Percentiles rank a stretch among this genome's conserved stretches.
These are phyloP conservation scores for Pseudocercospora pini-densiflorae DNA, from an alignment of 2,329 filamentous ascomycete genomes.

Conservation along the genomic window DNA sequence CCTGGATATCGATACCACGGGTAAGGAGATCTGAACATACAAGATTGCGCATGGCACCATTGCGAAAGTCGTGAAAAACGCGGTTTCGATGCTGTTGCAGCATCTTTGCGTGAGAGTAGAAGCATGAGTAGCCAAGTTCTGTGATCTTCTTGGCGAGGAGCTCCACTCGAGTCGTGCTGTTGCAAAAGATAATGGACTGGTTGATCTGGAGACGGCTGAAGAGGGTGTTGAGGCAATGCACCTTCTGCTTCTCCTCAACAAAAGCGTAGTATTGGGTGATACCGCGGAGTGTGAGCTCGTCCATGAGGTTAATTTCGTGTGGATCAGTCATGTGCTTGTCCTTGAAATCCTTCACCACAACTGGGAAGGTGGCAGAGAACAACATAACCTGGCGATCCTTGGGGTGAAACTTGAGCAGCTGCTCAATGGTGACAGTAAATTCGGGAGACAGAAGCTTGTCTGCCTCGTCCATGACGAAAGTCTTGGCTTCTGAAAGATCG, in stretches of 20 bases:
- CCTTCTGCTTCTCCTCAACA: constrained; percentile 99
- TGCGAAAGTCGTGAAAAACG: constrained; percentile 99
- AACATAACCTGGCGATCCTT: constrained; percentile 99
- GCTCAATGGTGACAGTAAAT: constrained; percentile 97
- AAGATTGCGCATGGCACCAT: constrained; percentile 95
- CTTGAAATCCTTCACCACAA: constrained; percentile 96
- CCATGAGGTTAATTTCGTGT: constrained; percentile 99
- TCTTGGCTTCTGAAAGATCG: constrained; percentile 92
- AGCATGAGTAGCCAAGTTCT: constrained; percentile 97
- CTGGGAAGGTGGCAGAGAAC: constrained; percentile 95
- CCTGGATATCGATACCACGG: constrained; percentile 98
- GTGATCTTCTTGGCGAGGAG: constrained; percentile 99
- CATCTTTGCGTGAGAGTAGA: constrained; percentile 99
- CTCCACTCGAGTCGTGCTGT: constrained; percentile 98
- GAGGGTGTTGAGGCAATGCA: constrained; percentile 97
- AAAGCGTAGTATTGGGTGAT: constrained; percentile 99
- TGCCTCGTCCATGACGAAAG: constrained; percentile 99
- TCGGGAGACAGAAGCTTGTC: constrained; percentile 97
- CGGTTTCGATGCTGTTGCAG: constrained; percentile 95
- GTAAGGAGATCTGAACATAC: constrained; percentile 98
- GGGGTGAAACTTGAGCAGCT: constrained; percentile 91
- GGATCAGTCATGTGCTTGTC: constrained; percentile 97
- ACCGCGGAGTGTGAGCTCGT: constrained; percentile 94
- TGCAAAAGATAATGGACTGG: constrained; percentile 99
- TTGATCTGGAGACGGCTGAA: constrained; percentile 99